phyloP scores from a whole-genome alignment of 2,329 filamentous ascomycete genomes.

The Grosmannia huntii region DNA sequence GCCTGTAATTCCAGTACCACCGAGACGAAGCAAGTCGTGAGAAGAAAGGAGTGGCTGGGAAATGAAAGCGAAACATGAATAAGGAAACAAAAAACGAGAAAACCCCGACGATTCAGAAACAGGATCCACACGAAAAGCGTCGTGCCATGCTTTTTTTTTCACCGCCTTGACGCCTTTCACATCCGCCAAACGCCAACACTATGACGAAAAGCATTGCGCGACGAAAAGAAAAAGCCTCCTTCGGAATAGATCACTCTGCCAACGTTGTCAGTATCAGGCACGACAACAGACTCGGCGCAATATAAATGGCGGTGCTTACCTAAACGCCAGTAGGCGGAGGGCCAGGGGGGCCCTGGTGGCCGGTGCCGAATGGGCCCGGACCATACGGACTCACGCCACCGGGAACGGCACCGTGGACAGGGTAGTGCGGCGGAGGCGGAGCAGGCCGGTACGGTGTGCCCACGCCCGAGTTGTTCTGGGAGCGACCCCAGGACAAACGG shows the following conservation, averaged over 20 bases:
- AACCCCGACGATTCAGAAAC: slow-evolving; percentile 4
- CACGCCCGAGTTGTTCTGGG: slow-evolving; percentile 97
- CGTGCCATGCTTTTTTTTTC: slow-evolving; percentile 8
- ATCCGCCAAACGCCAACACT: slow-evolving; percentile 15
- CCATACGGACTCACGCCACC: slow-evolving; percentile 31
- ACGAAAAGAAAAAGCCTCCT: slow-evolving; percentile 11
- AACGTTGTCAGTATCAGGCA: background rate
- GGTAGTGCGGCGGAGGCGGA: slow-evolving; percentile 50
- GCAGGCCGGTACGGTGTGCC: slow-evolving; percentile 95
- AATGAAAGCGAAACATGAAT: slow-evolving; percentile 2
- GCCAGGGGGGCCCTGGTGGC: slow-evolving; percentile 26
- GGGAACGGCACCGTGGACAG: slow-evolving; percentile 14
- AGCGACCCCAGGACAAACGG: slow-evolving; percentile 92
- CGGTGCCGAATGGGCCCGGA: slow-evolving; percentile 32
- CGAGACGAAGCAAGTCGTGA: slow-evolving; percentile 1
- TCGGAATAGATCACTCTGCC: slow-evolving; percentile 1
- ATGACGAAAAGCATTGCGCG: slow-evolving; percentile 14
- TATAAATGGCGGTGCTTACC: too few species aligned
- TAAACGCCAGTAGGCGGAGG: slow-evolving; percentile 14
- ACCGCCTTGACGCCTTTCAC: slow-evolving; percentile 11
- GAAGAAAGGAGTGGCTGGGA: slow-evolving; percentile 1
- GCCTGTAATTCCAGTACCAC: slow-evolving; percentile 3
- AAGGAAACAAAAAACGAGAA: slow-evolving; percentile 3
- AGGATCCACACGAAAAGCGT: slow-evolving; percentile 7
- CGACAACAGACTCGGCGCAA: background rate